phyloP scores from a whole-genome alignment of 805 yeast species.

The Saccharomyces jurei region DNA sequence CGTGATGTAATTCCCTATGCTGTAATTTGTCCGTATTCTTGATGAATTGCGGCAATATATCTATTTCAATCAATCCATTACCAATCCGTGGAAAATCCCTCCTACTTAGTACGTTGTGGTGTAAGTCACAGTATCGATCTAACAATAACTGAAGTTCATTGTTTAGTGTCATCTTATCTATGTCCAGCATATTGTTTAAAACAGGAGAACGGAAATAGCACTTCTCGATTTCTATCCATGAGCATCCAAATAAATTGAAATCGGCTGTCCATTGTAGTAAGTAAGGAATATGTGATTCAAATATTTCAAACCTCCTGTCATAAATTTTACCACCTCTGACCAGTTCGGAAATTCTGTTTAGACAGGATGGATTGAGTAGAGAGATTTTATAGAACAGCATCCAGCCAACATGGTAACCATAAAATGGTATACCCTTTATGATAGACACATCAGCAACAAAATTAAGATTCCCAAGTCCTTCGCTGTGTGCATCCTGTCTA shows the following conservation, averaged over 20 bases:
- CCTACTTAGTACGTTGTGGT: constrained; percentile 11
- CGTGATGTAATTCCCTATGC: constrained; percentile 43
- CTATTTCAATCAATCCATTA: constrained; percentile 61
- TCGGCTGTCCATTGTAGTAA: constrained; percentile 73
- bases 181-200: constrained; percentile 26
- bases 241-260: constrained; percentile 76
- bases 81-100: constrained; percentile 44
- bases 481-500: not conserved
- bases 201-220: constrained; percentile 54
- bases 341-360: constrained; percentile 46
- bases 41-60: constrained; percentile 54
- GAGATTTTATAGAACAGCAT: constrained; percentile 60
- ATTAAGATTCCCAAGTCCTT: constrained; percentile 17
- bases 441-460: constrained; percentile 53
- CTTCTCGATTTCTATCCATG: constrained; percentile 50
- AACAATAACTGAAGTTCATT: constrained; percentile 31
- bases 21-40: constrained; percentile 41
- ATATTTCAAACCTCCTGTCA: constrained; percentile 40
- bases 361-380: constrained; percentile 53
- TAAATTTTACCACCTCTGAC: constrained; percentile 38
- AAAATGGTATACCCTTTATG: constrained; percentile 72
- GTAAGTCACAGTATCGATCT: constrained; percentile 16
- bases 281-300: constrained; percentile 76
- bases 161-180: constrained; percentile 25
- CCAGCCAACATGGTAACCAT: constrained; percentile 71